These are phyloP conservation scores for Kodamaea alishanica DNA, from an alignment of 1,139 yeast genomes.

Conservation along the genomic window DNA sequence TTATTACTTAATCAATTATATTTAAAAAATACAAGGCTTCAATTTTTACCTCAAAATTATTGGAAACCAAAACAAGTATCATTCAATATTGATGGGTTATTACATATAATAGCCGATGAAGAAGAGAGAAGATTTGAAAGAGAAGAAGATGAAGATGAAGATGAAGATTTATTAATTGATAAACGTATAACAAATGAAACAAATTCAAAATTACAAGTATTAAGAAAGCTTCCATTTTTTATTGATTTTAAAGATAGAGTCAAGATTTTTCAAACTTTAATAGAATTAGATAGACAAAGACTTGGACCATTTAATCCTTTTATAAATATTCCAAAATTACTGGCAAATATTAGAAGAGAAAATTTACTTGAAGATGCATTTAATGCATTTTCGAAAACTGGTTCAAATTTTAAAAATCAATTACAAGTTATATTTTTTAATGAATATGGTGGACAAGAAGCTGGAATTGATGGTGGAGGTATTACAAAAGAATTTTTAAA, in stretches of 20 bases:
- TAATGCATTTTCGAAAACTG: slow-evolving; percentile 44
- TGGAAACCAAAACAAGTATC: slow-evolving; percentile 47
- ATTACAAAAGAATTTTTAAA: slow-evolving; percentile 88
- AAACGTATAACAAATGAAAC: slow-evolving; percentile 3
- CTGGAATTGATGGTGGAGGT: slow-evolving; percentile 97
- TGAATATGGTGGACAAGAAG: slow-evolving; percentile 71
- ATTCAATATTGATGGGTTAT: slow-evolving; percentile 29
- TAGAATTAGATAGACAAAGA: slow-evolving; percentile 47
- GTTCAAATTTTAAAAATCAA: slow-evolving; percentile 50
- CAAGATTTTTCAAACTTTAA: slow-evolving; percentile 61
- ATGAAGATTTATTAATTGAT: slow-evolving; percentile 8
- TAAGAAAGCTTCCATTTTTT: slow-evolving; percentile 72
- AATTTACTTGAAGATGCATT: slow-evolving; percentile 72
- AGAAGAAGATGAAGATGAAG: slow-evolving; percentile 15
- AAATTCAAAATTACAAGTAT: slow-evolving; percentile 39
- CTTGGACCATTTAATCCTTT: slow-evolving; percentile 15
- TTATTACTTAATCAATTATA: slow-evolving; percentile 65
- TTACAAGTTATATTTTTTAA: slow-evolving; percentile 67
- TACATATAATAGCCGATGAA: slow-evolving; percentile 38
- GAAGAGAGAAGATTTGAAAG: slow-evolving; percentile 26
- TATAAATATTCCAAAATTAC: slow-evolving; percentile 20
- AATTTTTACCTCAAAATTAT: slow-evolving; percentile 50
- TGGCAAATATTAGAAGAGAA: slow-evolving; percentile 66
- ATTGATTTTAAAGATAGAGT: slow-evolving; percentile 75
- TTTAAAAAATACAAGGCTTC: slow-evolving; percentile 61